phyloP scores from a whole-genome alignment of 768 basidiomycete genomes.

The Omphalotus guepiniiformis region DNA sequence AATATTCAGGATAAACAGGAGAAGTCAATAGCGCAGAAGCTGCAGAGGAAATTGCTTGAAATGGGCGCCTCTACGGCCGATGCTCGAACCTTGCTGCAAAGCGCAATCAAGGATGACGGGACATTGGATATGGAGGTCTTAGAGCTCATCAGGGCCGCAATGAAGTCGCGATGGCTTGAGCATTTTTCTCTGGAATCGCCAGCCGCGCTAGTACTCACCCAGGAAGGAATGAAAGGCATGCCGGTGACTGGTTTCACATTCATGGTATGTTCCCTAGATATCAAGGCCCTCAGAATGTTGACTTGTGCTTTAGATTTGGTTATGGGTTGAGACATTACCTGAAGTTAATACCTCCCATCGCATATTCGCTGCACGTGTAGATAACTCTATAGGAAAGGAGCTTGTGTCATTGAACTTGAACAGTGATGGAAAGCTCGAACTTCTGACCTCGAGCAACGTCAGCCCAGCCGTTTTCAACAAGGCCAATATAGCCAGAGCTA shows the following conservation, averaged over 20 bases:
- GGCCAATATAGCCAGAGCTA: constrained; percentile 43
- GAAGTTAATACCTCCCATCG: constrained; percentile 21
- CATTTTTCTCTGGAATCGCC: constrained; percentile 67
- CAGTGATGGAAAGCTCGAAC: constrained; percentile 53
- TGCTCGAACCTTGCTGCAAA: constrained; percentile 60
- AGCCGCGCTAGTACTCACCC: constrained; percentile 46
- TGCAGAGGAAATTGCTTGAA: constrained; percentile 66
- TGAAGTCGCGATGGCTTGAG: constrained; percentile 74
- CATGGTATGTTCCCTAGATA: constrained; percentile 42
- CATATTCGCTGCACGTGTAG: constrained; percentile 34
- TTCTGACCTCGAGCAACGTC: constrained; percentile 36
- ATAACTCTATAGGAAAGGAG: constrained; percentile 14
- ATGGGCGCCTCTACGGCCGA: constrained; percentile 68
- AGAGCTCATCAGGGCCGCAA: constrained; percentile 64
- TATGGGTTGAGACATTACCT: constrained; percentile 43
- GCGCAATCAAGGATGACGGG: constrained; percentile 43
- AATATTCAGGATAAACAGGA: constrained; percentile 34
- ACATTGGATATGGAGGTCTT: constrained; percentile 60
- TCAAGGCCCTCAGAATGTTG: neutral
- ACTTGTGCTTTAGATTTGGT: constrained; percentile 38
- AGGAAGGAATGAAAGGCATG: constrained; percentile 47
- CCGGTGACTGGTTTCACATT: constrained; percentile 67
- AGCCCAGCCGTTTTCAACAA: constrained; percentile 41
- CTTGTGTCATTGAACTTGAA: constrained; percentile 45
- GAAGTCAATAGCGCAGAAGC: constrained; percentile 53